Percentiles rank a stretch among this genome's conserved stretches.
Evolutionary conservation across 2,329 filamentous ascomycete genomes (phyloP).

Genomic region (Cladosporium oxysporum): DNA sequence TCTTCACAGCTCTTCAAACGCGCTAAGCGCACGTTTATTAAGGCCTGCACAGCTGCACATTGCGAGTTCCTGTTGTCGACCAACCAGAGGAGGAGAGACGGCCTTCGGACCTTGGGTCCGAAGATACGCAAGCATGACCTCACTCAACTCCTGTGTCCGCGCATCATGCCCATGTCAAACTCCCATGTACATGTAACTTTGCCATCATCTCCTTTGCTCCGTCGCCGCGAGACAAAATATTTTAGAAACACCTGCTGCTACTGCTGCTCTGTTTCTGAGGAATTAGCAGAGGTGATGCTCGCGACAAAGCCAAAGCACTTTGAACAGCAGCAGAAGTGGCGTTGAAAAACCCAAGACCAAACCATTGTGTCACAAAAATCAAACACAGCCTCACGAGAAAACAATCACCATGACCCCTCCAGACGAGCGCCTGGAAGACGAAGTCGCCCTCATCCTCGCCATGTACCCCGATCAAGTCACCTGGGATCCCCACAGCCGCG

Average conservation of each 20-base stretch:
- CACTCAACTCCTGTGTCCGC: neutral
- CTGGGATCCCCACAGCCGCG: conserved; percentile 38
- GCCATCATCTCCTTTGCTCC: neutral
- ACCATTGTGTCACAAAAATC: neutral
- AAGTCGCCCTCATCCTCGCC: conserved; percentile 46
- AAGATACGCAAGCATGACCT: neutral
- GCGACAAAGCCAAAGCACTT: neutral
- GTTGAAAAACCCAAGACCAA: neutral
- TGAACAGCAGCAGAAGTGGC: neutral
- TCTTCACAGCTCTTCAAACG: no score
- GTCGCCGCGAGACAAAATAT: neutral
- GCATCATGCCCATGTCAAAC: neutral
- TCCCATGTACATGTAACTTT: neutral
- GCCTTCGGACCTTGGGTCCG: neutral
- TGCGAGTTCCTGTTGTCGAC: no score
- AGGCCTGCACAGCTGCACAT: neutral
- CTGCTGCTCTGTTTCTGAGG: neutral
- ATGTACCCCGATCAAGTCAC: conserved; percentile 48
- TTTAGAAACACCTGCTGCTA: no score
- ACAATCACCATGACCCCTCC: neutral
- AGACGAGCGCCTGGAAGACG: conserved; percentile 25
- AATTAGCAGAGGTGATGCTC: neutral
- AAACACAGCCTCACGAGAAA: neutral
- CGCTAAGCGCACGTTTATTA: no score
- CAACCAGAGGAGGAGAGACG: no score